Conservation (phyloP, 371 early-diverging fungal genomes). For the Scutellospora calospora region DNA sequence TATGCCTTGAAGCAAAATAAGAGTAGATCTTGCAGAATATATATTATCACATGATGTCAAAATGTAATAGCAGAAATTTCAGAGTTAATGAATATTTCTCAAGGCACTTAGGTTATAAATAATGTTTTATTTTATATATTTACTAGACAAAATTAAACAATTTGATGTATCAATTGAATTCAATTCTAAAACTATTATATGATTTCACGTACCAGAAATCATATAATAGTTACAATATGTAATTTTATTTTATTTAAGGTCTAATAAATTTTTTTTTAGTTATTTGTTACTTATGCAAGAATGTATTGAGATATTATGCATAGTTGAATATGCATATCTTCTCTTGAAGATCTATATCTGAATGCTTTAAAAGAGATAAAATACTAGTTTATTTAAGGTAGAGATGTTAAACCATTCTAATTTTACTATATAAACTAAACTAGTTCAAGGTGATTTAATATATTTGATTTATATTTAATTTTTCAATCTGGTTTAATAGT, state of each 20-base stretch:
- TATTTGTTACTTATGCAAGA: conserved; percentile 4
- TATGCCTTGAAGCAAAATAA: neutral
- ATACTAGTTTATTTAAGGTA: neutral
- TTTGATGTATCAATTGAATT: too few species aligned
- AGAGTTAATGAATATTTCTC: neutral
- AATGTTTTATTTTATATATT: neutral
- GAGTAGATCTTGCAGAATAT: neutral
- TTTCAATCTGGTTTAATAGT: too few species aligned
- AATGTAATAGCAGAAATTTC: conserved; percentile 5
- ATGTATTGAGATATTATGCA: conserved; percentile 1
- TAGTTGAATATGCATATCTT: neutral
- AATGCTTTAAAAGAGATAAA: neutral
- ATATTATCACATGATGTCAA: conserved; percentile 1
- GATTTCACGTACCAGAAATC: neutral
- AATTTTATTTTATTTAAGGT: too few species aligned
- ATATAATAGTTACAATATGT: too few species aligned
- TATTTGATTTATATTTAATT: too few species aligned
- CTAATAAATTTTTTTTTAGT: neutral
- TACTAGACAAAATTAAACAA: too few species aligned
- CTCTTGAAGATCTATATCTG: neutral
- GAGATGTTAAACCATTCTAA: too few species aligned
- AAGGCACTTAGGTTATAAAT: neutral
- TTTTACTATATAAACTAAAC: too few species aligned
- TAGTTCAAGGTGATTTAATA: too few species aligned
- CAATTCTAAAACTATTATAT: too few species aligned